Evolutionary conservation across 306 rosid genomes (phyloP).

Genomic region (Bauhinia variegata): DNA sequence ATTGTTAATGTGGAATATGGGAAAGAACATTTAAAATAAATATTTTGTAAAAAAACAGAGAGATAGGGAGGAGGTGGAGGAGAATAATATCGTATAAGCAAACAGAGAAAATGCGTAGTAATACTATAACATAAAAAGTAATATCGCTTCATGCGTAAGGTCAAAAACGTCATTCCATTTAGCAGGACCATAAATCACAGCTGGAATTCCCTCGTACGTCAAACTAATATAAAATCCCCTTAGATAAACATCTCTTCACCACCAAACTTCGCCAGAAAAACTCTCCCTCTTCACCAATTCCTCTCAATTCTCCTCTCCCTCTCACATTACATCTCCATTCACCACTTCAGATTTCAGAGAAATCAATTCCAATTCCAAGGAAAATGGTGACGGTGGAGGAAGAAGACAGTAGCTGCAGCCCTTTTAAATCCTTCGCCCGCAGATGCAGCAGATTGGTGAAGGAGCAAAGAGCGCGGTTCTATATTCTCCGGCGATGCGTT

Average conservation of each 20-base stretch:
- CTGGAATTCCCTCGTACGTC: background rate
- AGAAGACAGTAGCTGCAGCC: constrained; percentile 38
- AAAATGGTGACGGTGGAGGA: constrained; percentile 25
- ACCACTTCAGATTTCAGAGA: background rate
- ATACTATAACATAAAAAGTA: too few relatives aligned
- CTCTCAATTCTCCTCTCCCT: background rate
- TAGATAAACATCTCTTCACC: background rate
- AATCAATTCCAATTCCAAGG: too few relatives aligned
- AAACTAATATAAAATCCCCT: background rate
- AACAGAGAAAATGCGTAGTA: too few relatives aligned
- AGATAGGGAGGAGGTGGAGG: too few relatives aligned
- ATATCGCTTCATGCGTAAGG: background rate
- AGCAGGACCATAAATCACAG: background rate
- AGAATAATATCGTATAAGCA: too few relatives aligned
- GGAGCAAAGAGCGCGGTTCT: constrained; percentile 78
- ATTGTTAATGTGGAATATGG: too few relatives aligned
- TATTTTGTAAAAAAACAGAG: too few relatives aligned
- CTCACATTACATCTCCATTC: background rate
- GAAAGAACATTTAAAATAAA: too few relatives aligned
- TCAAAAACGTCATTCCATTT: background rate
- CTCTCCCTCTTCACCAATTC: constrained; percentile 16
- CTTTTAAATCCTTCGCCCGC: constrained; percentile 57
- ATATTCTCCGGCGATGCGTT: constrained; percentile 73
- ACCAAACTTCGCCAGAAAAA: background rate
- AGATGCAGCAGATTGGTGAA: constrained; percentile 63